Evolutionary conservation across 2,329 filamentous ascomycete genomes (phyloP).

Genomic region (Chrysoporthe puriensis): DNA sequence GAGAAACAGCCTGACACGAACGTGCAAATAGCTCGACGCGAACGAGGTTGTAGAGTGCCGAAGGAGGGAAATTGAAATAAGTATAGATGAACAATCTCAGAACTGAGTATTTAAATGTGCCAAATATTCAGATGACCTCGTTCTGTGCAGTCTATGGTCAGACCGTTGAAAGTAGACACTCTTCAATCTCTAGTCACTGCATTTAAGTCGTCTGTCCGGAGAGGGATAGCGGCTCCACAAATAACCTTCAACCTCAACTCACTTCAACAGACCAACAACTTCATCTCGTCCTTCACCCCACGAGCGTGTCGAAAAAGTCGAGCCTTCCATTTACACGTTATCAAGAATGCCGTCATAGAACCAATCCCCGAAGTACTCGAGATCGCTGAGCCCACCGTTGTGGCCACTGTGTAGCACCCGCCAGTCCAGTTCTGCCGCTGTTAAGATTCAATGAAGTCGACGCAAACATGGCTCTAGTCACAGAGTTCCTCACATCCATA

Average conservation of each 20-base stretch:
- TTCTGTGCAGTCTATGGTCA: not conserved
- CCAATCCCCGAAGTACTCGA: not conserved
- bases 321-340: not conserved
- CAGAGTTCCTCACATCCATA: constrained; percentile 70
- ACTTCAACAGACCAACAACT: not conserved
- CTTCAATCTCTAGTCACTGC: not conserved
- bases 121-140: not conserved
- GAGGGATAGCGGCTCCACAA: not conserved
- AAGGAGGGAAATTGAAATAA: not conserved
- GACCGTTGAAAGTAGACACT: not conserved
- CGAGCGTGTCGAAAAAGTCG: not conserved
- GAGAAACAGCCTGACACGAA: not conserved
- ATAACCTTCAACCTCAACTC: not conserved
- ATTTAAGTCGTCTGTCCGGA: not conserved
- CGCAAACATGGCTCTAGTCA: constrained; percentile 61
- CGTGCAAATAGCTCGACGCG: no score
- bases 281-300: not conserved
- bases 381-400: not conserved
- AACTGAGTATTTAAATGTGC: not conserved
- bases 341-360: not conserved
- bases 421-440: not conserved
- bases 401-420: not conserved
- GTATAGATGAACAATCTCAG: not conserved
- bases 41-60: not conserved
- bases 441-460: not conserved